Base-by-base conservation (phyloP, 331 rosid genomes). In the Quercus lobata region DNA sequence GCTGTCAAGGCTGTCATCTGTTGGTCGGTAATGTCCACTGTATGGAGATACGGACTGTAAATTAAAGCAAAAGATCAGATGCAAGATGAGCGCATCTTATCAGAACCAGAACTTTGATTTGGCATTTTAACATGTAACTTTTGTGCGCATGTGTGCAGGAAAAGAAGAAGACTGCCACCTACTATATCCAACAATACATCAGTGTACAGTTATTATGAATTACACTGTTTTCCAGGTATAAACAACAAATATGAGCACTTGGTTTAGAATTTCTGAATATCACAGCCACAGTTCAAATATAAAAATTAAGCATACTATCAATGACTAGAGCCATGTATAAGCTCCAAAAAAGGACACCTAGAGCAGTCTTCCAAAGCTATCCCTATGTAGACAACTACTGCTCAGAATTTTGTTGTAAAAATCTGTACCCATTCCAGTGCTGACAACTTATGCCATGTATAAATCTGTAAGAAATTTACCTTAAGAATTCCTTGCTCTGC, bases 1-100 rank as follows among this genome's bases (percentile, higher is more conserved):
- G 71, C 87, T 60, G 69, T 88, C 86, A 30, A 96, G 91, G 14
- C 88, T 76, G 27, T 96, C 98, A 52, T 92, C 92, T 8, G 96
- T 86, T 44, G 99, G 99, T 46, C 94, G 90, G 79, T 96, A 96
- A 81, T 96, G 99, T 71, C 99, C 99, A 78, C 99, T 96, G 83
- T 92, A 96, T 14, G 97, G 89, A 79, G 98, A 93, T 81, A 96
- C 88, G 57, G 93, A 89, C 99, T 96, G 93, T 54, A 81, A 71
- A 29, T 65, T 80, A 86, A 84, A 70, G 61, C 71, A 60, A 81
- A 80, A 24, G 79, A 88, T 84, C 82, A 83, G 83, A 75, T 44
- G 55, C 19, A 14, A 54, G 1, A 70, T 77, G 7, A 58, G 73
- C 49, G 27, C 3, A 71, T 11, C 29, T 46, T 7, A 73, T 11